Evolutionary conservation across 2,329 filamentous ascomycete species (phyloP).

Genomic region (Aureobasidium sp.): DNA sequence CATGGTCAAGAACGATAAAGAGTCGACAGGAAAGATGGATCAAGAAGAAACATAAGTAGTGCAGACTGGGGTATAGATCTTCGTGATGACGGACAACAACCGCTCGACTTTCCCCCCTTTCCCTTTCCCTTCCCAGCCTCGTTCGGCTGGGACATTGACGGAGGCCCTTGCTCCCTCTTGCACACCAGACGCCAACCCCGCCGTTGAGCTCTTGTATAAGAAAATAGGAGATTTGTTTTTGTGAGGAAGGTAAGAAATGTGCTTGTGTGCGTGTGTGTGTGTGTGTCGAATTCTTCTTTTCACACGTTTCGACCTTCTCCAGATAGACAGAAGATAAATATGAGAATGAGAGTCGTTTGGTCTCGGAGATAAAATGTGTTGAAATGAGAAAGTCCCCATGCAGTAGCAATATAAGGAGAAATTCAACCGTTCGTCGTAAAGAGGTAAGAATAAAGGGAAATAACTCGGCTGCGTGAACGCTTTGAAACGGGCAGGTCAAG

Average conservation of each 20-base stretch:
- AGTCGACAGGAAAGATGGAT: not conserved
- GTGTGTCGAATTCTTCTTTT: conserved; percentile 4
- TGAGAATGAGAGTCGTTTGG: conserved; percentile 2
- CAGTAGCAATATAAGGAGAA: not conserved
- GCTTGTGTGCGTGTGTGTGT: not conserved
- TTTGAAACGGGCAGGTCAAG: not conserved
- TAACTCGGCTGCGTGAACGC: not conserved
- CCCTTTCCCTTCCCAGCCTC: not conserved
- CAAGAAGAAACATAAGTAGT: conserved; percentile 3
- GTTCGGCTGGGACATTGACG: not conserved
- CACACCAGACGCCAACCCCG: not conserved
- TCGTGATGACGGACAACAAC: not conserved
- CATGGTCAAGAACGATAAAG: not conserved
- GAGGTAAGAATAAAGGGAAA: not conserved
- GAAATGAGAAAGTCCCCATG: not conserved
- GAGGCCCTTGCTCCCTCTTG: not conserved
- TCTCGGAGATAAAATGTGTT: conserved; percentile 7
- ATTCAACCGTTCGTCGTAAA: conserved; percentile 8
- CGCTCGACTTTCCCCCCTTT: not conserved
- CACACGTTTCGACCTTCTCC: not conserved
- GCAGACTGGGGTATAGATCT: conserved; percentile 7
- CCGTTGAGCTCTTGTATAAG: conserved; percentile 1
- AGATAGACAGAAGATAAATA: conserved; percentile 6
- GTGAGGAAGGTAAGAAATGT: not conserved
- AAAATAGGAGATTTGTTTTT: conserved; percentile 1